phyloP scores from a whole-genome alignment of 2,329 filamentous ascomycete genomes.

The Capronia coronata region DNA sequence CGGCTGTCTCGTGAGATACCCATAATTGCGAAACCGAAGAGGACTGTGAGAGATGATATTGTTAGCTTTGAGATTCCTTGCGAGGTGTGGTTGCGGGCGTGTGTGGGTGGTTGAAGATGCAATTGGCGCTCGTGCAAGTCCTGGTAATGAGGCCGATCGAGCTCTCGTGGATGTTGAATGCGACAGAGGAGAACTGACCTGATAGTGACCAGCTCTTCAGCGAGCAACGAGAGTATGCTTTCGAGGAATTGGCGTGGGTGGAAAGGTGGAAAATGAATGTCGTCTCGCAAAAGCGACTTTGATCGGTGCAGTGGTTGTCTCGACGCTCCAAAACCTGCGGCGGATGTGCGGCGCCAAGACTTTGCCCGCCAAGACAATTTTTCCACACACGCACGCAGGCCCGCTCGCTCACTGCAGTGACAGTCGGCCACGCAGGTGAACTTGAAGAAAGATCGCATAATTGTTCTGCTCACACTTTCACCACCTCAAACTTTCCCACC shows the following conservation, averaged over 20 bases:
- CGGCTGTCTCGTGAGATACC: slow-evolving; percentile 99
- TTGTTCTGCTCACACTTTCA: neutral
- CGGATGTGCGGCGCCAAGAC: slow-evolving; percentile 1
- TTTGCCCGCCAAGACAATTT: slow-evolving; percentile 3
- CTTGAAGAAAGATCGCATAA: neutral
- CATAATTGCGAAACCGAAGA: slow-evolving; percentile 71
- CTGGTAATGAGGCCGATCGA: neutral
- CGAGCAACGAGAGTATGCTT: slow-evolving; percentile 22
- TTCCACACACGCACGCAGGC: slow-evolving; percentile 1
- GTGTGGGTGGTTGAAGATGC: neutral
- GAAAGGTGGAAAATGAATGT: slow-evolving; percentile 4
- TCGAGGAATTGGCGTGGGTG: slow-evolving; percentile 13
- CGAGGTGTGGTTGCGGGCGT: neutral
- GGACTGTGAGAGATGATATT: slow-evolving; percentile 31
- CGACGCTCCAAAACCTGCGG: slow-evolving; percentile 1
- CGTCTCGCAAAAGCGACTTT: neutral
- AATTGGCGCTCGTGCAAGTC: neutral
- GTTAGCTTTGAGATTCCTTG: neutral
- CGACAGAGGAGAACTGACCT: slow-evolving; percentile 18
- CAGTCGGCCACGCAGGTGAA: neutral
- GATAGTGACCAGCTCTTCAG: slow-evolving; percentile 21
- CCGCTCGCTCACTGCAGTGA: neutral
- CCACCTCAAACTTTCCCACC: neutral
- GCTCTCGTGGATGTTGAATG: neutral
- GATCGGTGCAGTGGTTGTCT: neutral